Base-by-base conservation (phyloP, 1,139 yeast genomes). In the Pichiaceae sp. region DNA sequence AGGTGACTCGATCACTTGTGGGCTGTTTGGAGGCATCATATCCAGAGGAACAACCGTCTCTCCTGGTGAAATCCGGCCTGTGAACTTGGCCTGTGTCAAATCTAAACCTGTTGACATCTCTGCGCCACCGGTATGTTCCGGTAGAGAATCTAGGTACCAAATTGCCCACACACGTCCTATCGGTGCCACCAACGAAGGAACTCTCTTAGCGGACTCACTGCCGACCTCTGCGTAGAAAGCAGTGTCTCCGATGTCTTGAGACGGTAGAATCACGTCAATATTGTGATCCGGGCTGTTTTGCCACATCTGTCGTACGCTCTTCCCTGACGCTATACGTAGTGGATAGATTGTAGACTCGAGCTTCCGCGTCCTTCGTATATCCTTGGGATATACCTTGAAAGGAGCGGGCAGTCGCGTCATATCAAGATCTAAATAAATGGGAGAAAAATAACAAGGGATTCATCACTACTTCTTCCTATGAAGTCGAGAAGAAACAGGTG, bases 311-410 rank as follows among this genome's bases (percentile, higher is more conserved):
- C 17, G 17, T n/a, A 3, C 16, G 8, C 4, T 18, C 12, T 33
- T 11, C 18, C 23, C 17, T 19, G 17, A 25, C 15, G 32, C 32
- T 11, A 32, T 15, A 11, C 5, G 15, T 18, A 28, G 15, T 5
- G 35, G 35, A 4, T 17, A 12, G 17, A 33, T 21, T 7, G 29
- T 20, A 7, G 35, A 23, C 12, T 11, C 18, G 9, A 33, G 26
- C 31, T 33, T 33, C 25, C 16, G 16, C 5, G 35, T 33, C 8
- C 19, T 33, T 27, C 17, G 14, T 4, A 14, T 15, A 23, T 23
- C 34, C n/a, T 28, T 17, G 11, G 35, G 35, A 27, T 23, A 28
- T 9, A 33, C 35, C 17, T 17, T 19, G 31, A 33, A 33, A 15
- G 31, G 7, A 12, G 24, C 7, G 12, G 30, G 30, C 8, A 32